These are phyloP conservation scores for Hyaloperonospora arabidopsidis DNA, from an alignment of 352 stramenopile species.

Conservation along the genomic window DNA sequence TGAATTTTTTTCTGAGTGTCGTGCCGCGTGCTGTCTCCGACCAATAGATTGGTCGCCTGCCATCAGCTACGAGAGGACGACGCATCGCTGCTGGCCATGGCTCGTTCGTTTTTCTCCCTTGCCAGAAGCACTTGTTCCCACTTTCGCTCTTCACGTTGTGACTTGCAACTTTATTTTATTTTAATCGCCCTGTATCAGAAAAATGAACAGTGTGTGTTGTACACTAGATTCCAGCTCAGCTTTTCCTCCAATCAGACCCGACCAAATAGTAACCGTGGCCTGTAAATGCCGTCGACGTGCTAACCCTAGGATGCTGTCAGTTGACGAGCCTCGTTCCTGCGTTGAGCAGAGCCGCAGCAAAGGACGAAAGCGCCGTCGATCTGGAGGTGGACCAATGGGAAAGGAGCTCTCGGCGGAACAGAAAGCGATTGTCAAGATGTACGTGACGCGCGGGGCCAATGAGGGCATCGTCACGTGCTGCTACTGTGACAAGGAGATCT, in stretches of 20 bases:
- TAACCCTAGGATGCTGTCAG: constrained; percentile 32
- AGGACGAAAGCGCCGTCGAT: constrained; percentile 27
- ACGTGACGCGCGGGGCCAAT: constrained; percentile 51
- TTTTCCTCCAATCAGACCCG: constrained; percentile 22
- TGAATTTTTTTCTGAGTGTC: constrained; percentile 87
- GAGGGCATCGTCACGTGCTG: constrained; percentile 68
- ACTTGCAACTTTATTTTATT: too few relatives aligned
- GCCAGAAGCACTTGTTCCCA: too few relatives aligned
- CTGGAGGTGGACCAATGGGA: constrained; percentile 20
- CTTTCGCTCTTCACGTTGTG: too few relatives aligned
- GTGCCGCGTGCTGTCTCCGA: constrained; percentile 72
- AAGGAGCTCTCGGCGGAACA: constrained; percentile 66
- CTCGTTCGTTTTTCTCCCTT: too few relatives aligned
- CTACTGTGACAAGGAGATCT: constrained; percentile 82
- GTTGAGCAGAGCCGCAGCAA: constrained; percentile 5
- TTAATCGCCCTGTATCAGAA: too few relatives aligned
- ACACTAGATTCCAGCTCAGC: background rate
- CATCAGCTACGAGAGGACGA: background rate
- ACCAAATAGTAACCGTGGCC: too few relatives aligned
- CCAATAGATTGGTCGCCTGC: constrained; percentile 27
- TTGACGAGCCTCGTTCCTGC: constrained; percentile 18
- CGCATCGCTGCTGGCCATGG: background rate
- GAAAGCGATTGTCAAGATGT: constrained; percentile 69
- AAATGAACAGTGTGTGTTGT: constrained; percentile 2
- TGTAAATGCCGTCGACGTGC: too few relatives aligned